Percentiles rank a stretch among this genome's conserved stretches.
Evolutionary conservation across 352 stramenopile genomes (phyloP).

Genomic region (Globisporangium acanthophoron): DNA sequence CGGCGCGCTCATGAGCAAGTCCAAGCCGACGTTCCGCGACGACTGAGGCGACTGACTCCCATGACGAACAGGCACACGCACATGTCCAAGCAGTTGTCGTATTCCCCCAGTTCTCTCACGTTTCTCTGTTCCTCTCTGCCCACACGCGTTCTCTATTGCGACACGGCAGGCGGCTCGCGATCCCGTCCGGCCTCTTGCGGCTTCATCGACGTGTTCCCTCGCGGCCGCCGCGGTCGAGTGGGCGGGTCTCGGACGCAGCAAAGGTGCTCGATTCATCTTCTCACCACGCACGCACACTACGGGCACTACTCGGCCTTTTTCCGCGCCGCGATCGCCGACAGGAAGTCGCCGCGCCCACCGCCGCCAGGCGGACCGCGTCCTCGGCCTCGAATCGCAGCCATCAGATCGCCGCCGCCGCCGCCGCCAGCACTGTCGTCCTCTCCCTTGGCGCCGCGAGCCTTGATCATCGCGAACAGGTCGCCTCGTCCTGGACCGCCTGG

Average conservation of each 20-base stretch:
- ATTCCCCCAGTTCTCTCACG: neutral
- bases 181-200: neutral
- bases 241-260: neutral
- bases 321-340: slow-evolving; percentile 53
- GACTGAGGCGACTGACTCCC: slow-evolving; percentile 27
- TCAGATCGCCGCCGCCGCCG: slow-evolving; percentile 35
- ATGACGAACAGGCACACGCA: neutral
- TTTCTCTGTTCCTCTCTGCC: neutral
- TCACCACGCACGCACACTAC: neutral
- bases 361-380: slow-evolving; percentile 24
- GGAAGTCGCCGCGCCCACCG: slow-evolving; percentile 35
- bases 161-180: neutral
- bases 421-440: slow-evolving; percentile 19
- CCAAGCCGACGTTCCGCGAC: slow-evolving; percentile 54
- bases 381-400: slow-evolving; percentile 51
- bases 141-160: neutral
- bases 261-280: neutral
- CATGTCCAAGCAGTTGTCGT: neutral
- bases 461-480: slow-evolving; percentile 69
- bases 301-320: slow-evolving; percentile 38
- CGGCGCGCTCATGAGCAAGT: slow-evolving; percentile 62
- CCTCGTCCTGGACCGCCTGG: slow-evolving; percentile 38
- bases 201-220: too few relatives aligned
- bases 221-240: neutral
- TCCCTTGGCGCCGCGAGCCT: slow-evolving; percentile 25